Base-by-base conservation (phyloP, 805 yeast genomes). In the Candida tammaniensis region DNA sequence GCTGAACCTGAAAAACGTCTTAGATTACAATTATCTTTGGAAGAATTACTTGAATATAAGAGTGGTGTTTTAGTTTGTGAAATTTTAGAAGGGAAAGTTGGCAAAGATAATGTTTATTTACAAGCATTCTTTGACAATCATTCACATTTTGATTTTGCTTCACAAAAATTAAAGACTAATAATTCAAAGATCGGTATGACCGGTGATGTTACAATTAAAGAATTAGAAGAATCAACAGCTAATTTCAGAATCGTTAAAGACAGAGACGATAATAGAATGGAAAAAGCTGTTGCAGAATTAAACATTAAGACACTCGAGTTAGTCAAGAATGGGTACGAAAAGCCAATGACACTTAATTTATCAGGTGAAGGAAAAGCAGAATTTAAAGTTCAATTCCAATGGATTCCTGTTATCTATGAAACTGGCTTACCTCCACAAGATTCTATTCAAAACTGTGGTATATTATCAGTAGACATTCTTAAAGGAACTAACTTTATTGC, bases 21-120 rank as follows among this genome's bases (percentile, higher is more conserved):
- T 16, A 40, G 45, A 38, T 24, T 31, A 21, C 76, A 72, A 33
- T 61, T 88, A 43, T 61, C 80, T 1, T 60, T 85, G 30, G 72
- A 72, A 12, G 74, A 86, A 43, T 68, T 86, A 37, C 41, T 74
- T 13, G 67, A 72, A 17, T 72, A 75, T 52, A 72, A 76, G 38
- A 70, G 86, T 16, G 99, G 98, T 66, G 80, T 88, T 13, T 66
- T 89, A 32, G 83, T 82, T 1, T 74, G 70, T 47, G 78, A 84
- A 31, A 55, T 93, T 24, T 48, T 78, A 17, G 80, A 77, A 24
- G 86, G 84, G 36, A 68, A 64, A 24, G 55, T 78, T 28, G 59
- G 73, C 27, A 70, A 74, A 35, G 68, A 64, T n/a, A 78, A 76
- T 39, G 72, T 78, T 12, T 83, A 74, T 43, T 61, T 93, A 15